These are phyloP conservation scores for Curvularia lunata DNA, from an alignment of 2,329 filamentous ascomycete species.

Conservation along the genomic window DNA sequence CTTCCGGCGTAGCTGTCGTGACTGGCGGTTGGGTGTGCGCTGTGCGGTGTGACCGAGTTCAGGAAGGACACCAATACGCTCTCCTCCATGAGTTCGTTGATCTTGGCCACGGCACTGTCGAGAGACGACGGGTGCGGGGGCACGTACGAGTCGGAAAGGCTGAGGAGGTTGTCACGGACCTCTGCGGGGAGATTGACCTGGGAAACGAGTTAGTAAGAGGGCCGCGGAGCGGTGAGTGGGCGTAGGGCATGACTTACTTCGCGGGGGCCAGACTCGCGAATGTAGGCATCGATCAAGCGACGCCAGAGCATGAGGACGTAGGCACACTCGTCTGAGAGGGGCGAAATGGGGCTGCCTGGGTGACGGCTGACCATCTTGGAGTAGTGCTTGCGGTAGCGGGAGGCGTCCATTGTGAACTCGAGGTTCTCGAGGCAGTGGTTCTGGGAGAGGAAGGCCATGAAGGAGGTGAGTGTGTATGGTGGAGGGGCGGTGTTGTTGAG, in stretches of 20 bases:
- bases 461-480: conserved; percentile 89
- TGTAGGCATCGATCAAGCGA: conserved; percentile 87
- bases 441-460: conserved; percentile 95
- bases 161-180: conserved; percentile 81
- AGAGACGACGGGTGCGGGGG: conserved; percentile 78
- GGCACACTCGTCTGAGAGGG: conserved; percentile 64
- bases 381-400: conserved; percentile 77
- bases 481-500: conserved; percentile 83
- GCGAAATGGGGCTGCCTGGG: conserved; percentile 55
- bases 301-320: conserved; percentile 85
- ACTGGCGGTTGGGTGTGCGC: conserved; percentile 51
- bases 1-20: conserved; percentile 53
- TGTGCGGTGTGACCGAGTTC: conserved; percentile 65
- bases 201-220: conserved; percentile 26
- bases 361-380: conserved; percentile 62
- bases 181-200: conserved; percentile 77
- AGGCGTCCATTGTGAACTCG: conserved; percentile 94
- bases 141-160: conserved; percentile 62
- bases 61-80: conserved; percentile 92
- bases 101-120: conserved; percentile 82
- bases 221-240: background rate
- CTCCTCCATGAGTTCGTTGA: conserved; percentile 97
- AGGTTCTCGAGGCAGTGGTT: conserved; percentile 97
- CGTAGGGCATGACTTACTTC: conserved; percentile 35
- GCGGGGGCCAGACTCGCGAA: conserved; percentile 55